These are phyloP conservation scores for Pilobolus umbonatus DNA, from an alignment of 192 early-diverging fungal species.

Conservation along the genomic window DNA sequence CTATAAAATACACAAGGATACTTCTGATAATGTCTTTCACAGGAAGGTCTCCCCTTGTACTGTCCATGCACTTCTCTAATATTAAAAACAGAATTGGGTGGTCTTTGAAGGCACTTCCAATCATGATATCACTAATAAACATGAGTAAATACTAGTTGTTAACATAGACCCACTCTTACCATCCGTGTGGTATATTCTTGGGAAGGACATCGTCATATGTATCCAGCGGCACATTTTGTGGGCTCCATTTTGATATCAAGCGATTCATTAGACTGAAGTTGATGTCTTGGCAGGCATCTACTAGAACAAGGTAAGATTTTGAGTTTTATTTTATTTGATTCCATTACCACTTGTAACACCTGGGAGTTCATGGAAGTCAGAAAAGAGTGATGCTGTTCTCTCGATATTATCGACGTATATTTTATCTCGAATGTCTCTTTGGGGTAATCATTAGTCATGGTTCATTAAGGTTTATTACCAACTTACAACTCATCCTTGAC, in stretches of 20 bases:
- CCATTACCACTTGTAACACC: conserved; percentile 1
- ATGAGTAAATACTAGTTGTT: not conserved
- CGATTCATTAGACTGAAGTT: conserved; percentile 5
- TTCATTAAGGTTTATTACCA: not conserved
- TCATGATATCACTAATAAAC: conserved; percentile 20
- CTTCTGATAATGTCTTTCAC: conserved; percentile 16
- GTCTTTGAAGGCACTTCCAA: conserved; percentile 31
- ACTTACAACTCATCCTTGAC: conserved; percentile 13
- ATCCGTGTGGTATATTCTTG: conserved; percentile 16
- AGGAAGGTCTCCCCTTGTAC: not conserved
- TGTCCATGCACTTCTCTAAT: conserved; percentile 11
- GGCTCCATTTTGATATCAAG: conserved; percentile 17
- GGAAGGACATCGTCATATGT: conserved; percentile 29
- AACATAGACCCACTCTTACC: conserved; percentile 4
- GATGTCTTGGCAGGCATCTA: not conserved
- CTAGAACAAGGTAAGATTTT: not conserved
- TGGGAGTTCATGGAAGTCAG: not conserved
- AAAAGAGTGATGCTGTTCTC: conserved; percentile 17
- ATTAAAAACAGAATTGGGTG: conserved; percentile 23
- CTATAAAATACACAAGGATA: conserved; percentile 31
- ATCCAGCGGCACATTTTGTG: conserved; percentile 11
- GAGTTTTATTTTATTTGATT: not conserved
- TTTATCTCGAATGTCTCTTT: conserved; percentile 20
- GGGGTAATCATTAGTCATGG: no score
- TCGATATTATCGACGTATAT: conserved; percentile 31